These are phyloP conservation scores for Aphanomyces invadans DNA, from an alignment of 352 stramenopile species.

Conservation along the genomic window DNA sequence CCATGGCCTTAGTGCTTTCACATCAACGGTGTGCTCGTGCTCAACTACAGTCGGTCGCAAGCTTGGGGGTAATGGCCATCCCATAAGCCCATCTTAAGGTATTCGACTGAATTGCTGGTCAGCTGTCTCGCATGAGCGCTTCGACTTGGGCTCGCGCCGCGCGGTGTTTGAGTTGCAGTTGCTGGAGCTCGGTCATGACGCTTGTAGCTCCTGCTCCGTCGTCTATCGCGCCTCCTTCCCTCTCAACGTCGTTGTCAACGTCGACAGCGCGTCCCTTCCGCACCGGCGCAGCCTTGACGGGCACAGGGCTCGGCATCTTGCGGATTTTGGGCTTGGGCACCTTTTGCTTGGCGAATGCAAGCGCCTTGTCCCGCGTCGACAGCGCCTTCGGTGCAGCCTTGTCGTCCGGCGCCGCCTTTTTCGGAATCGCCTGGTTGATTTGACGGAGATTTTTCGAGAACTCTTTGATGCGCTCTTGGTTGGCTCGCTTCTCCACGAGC, in stretches of 20 bases:
- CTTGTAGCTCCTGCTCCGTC: conserved; percentile 35
- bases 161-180: conserved; percentile 64
- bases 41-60: conserved; percentile 82
- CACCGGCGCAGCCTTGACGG: conserved; percentile 21
- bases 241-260: not conserved
- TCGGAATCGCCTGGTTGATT: conserved; percentile 54
- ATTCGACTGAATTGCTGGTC: not conserved
- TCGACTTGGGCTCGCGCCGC: conserved; percentile 65
- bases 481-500: conserved; percentile 70
- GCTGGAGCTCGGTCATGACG: conserved; percentile 50
- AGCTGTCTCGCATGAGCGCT: conserved; percentile 40
- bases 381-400: conserved; percentile 32
- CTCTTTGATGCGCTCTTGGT: conserved; percentile 68
- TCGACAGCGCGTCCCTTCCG: not conserved
- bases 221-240: conserved; percentile 30
- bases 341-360: conserved; percentile 66
- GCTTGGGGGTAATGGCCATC: conserved; percentile 51
- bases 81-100: not conserved
- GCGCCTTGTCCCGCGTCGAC: conserved; percentile 59
- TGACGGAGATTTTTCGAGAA: conserved; percentile 71
- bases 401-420: conserved; percentile 35
- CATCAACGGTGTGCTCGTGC: conserved; percentile 64
- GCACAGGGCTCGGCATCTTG: conserved; percentile 8
- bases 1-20: conserved; percentile 54
- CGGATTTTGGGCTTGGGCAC: conserved; percentile 55